Percentiles rank a stretch among this genome's conserved stretches.
Evolutionary conservation across 164 flowering plant genomes (phyloP).

Genomic region (Litsea cubeba): DNA sequence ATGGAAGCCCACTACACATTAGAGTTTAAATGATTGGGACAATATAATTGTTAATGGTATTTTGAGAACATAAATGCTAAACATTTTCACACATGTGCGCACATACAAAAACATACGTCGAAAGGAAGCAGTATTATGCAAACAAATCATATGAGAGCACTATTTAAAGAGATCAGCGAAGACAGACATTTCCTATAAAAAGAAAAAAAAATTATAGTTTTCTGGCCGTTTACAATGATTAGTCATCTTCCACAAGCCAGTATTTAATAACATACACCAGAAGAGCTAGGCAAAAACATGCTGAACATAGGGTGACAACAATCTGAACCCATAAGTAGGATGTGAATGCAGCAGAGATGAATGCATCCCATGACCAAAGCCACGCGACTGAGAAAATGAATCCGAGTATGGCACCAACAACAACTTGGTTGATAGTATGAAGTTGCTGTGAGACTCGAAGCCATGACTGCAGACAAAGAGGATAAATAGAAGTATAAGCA

Average conservation of each 20-base stretch:
- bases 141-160: neutral
- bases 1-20: no score
- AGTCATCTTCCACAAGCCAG: conserved; percentile 46
- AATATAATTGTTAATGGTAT: no score
- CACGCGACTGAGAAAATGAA: conserved; percentile 50
- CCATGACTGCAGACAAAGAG: conserved; percentile 67
- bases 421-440: conserved; percentile 74
- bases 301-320: conserved; percentile 34
- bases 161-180: no score
- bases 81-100: no score
- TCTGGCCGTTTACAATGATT: conserved; percentile 3
- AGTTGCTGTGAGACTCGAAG: conserved; percentile 67
- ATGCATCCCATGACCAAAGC: conserved; percentile 60
- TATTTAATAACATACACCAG: conserved; percentile 36
- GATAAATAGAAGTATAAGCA: neutral
- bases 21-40: no score
- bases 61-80: no score
- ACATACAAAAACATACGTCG: no score
- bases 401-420: conserved; percentile 70
- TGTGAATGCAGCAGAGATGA: conserved; percentile 46
- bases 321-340: conserved; percentile 52
- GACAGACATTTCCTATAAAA: neutral
- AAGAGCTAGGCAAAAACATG: conserved; percentile 41
- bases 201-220: neutral
- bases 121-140: neutral